Conservation (phyloP, 2,329 filamentous ascomycete species). For the Thermothelomyces thermophilus region DNA sequence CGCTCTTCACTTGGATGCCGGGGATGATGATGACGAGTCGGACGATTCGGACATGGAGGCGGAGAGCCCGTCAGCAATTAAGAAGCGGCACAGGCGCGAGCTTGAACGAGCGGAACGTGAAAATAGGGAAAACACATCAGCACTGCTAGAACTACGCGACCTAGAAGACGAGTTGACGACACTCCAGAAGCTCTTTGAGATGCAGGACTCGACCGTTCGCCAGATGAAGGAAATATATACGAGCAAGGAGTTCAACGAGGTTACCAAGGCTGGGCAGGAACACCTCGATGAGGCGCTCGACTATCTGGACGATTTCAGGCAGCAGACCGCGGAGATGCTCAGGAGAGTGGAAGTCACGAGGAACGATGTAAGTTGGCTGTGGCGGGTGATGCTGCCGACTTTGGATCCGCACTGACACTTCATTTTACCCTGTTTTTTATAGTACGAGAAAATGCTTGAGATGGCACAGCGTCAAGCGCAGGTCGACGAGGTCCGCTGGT, state of each 20-base stretch:
- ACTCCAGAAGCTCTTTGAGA: slow-evolving; percentile 50
- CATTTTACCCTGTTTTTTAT: too few species aligned
- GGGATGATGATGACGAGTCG: slow-evolving; percentile 31
- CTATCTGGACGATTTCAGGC: slow-evolving; percentile 48
- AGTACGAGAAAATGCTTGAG: slow-evolving; percentile 59
- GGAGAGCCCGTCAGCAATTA: slow-evolving; percentile 38
- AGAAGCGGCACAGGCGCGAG: slow-evolving; percentile 37
- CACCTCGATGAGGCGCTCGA: slow-evolving; percentile 49
- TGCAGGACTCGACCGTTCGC: slow-evolving; percentile 46
- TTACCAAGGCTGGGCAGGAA: slow-evolving; percentile 40
- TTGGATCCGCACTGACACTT: slow-evolving; percentile 6
- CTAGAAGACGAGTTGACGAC: slow-evolving; percentile 58
- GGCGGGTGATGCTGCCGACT: neutral
- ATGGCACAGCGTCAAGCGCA: slow-evolving; percentile 62
- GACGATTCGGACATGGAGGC: slow-evolving; percentile 27
- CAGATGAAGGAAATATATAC: slow-evolving; percentile 41
- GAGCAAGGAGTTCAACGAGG: slow-evolving; percentile 34
- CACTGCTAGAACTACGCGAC: slow-evolving; percentile 55
- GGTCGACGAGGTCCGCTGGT: slow-evolving; percentile 58
- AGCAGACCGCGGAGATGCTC: slow-evolving; percentile 51
- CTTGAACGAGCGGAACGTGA: slow-evolving; percentile 44
- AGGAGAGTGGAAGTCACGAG: slow-evolving; percentile 50
- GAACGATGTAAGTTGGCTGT: slow-evolving; percentile 41
- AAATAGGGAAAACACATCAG: slow-evolving; percentile 57
- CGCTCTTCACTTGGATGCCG: slow-evolving; percentile 39